These are phyloP conservation scores for Ensete glaucum DNA, from an alignment of 176 grass and related monocot genomes.

Conservation along the genomic window DNA sequence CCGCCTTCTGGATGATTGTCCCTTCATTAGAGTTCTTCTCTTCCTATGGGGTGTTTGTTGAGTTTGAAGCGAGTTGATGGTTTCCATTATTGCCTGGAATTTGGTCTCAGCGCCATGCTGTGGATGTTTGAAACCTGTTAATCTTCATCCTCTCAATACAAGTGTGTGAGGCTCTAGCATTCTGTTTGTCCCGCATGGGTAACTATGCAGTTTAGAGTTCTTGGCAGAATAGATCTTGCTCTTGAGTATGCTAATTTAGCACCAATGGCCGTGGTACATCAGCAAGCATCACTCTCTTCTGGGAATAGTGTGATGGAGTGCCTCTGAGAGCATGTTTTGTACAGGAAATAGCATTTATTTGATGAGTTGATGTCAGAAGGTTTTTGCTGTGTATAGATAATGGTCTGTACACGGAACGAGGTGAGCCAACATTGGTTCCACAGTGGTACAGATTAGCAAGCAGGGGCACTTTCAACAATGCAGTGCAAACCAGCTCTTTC, in stretches of 20 bases:
- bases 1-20: not conserved
- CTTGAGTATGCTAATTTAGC: not conserved
- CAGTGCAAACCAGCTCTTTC: slow-evolving; percentile 18
- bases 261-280: not conserved
- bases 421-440: slow-evolving; percentile 36
- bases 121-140: not conserved
- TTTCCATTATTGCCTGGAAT: not conserved
- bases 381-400: slow-evolving; percentile 22
- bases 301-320: not conserved
- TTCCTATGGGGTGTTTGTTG: not conserved
- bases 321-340: not conserved
- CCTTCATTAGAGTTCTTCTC: not conserved
- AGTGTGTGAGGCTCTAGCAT: not conserved
- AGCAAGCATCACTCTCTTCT: not conserved
- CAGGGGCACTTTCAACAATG: slow-evolving; percentile 15
- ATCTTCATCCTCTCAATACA: not conserved
- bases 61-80: not conserved
- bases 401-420: slow-evolving; percentile 35
- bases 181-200: not conserved
- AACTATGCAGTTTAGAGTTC: not conserved
- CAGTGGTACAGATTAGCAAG: slow-evolving; percentile 35
- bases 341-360: not conserved
- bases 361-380: not conserved
- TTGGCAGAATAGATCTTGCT: not conserved
- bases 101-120: not conserved